phyloP scores from a whole-genome alignment of 2,329 filamentous ascomycete species.

The Exophiala mesophila region DNA sequence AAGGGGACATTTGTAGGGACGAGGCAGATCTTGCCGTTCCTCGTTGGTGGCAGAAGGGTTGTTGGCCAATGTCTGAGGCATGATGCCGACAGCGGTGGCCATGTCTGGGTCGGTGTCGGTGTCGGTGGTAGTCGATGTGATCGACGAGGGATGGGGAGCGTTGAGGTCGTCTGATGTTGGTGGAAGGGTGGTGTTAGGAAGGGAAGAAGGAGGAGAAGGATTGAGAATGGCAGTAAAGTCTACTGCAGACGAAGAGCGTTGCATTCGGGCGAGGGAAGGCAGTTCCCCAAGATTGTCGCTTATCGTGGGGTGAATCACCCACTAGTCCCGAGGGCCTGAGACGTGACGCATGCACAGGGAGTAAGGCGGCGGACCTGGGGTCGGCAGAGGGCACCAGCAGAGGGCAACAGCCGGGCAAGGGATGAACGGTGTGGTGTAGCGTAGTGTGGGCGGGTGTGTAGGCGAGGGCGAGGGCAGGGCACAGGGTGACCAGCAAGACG shows the following conservation, averaged over 20 bases:
- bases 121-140: slow-evolving; percentile 5
- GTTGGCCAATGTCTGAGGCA: slow-evolving; percentile 42
- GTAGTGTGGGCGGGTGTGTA: slow-evolving; percentile 17
- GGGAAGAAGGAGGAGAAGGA: slow-evolving; percentile 20
- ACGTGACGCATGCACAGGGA: slow-evolving; percentile 18
- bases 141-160: background rate
- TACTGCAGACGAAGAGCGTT: slow-evolving; percentile 28
- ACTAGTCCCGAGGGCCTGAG: slow-evolving; percentile 11
- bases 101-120: slow-evolving; percentile 34
- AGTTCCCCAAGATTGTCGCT: slow-evolving; percentile 24
- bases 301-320: slow-evolving; percentile 27
- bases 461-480: too few relatives aligned
- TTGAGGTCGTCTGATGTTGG: slow-evolving; percentile 25
- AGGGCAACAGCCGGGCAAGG: too few relatives aligned
- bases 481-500: background rate
- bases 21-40: slow-evolving; percentile 72
- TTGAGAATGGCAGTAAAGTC: slow-evolving; percentile 28
- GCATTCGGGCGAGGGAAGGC: slow-evolving; percentile 23
- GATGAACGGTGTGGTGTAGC: slow-evolving; percentile 13
- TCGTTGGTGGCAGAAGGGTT: slow-evolving; percentile 55
- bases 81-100: slow-evolving; percentile 41
- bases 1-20: slow-evolving; percentile 96
- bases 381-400: slow-evolving; percentile 18
- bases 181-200: slow-evolving; percentile 25
- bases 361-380: slow-evolving; percentile 14